phyloP scores from a whole-genome alignment of 495 filamentous ascomycete species.

The Penicillium arizonense region DNA sequence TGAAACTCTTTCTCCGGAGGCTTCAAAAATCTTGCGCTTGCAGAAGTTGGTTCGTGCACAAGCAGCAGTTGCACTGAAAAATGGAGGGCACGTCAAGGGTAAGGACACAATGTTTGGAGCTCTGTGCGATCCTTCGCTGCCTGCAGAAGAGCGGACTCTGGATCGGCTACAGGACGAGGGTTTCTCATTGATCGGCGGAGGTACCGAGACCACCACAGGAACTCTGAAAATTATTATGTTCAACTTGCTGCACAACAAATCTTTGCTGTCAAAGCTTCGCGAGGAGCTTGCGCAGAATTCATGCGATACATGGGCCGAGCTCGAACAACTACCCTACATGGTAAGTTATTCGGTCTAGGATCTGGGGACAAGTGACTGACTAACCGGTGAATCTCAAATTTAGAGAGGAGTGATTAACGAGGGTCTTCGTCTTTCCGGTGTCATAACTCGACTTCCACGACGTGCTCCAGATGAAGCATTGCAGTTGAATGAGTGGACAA shows the following conservation, averaged over 20 bases:
- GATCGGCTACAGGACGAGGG: conserved; percentile 32
- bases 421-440: conserved; percentile 50
- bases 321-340: conserved; percentile 49
- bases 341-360: conserved; percentile 8
- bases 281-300: conserved; percentile 22
- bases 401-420: conserved; percentile 55
- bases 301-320: conserved; percentile 11
- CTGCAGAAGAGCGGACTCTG: conserved; percentile 20
- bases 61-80: background rate
- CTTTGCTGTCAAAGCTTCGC: conserved; percentile 13
- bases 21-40: no score
- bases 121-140: conserved; percentile 10
- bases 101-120: conserved; percentile 10
- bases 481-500: conserved; percentile 19
- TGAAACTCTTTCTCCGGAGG: no score
- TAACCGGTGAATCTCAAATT: no score
- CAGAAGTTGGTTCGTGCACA: background rate
- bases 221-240: conserved; percentile 25
- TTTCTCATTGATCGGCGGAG: conserved; percentile 25
- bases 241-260: conserved; percentile 27
- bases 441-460: conserved; percentile 38
- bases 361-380: no score
- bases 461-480: conserved; percentile 30
- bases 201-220: conserved; percentile 34
- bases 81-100: background rate